These are phyloP conservation scores for Candida frijolesensis DNA, from an alignment of 1,139 yeast species.

Conservation along the genomic window DNA sequence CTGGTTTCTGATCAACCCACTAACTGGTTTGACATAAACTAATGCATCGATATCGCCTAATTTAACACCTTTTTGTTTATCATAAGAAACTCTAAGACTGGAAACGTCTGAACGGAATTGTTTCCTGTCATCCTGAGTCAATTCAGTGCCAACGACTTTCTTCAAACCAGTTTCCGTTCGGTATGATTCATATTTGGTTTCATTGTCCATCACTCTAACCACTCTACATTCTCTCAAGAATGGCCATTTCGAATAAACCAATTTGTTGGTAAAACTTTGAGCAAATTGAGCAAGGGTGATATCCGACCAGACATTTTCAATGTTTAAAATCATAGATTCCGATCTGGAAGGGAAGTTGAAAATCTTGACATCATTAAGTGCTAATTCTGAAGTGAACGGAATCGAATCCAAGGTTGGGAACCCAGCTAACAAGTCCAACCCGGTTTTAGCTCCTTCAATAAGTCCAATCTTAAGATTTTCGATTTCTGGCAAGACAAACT, in stretches of 20 bases:
- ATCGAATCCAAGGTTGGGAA: conserved; percentile 82
- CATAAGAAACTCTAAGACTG: conserved; percentile 13
- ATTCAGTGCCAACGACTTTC: conserved; percentile 41
- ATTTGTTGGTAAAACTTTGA: conserved; percentile 54
- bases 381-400: conserved; percentile 56
- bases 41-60: conserved; percentile 57
- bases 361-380: conserved; percentile 66
- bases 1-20: conserved; percentile 70
- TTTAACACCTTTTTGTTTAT: conserved; percentile 57
- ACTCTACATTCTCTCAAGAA: conserved; percentile 81
- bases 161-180: conserved; percentile 32
- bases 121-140: conserved; percentile 42
- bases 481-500: conserved; percentile 53
- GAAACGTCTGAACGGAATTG: conserved; percentile 36
- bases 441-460: conserved; percentile 67
- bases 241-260: conserved; percentile 87
- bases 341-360: conserved; percentile 86
- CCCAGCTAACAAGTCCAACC: conserved; percentile 76
- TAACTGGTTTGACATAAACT: conserved; percentile 72
- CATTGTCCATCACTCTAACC: conserved; percentile 60
- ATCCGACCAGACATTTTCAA: conserved; percentile 55
- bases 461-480: conserved; percentile 60
- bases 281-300: conserved; percentile 60
- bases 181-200: conserved; percentile 44
- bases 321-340: conserved; percentile 71